Evolutionary conservation across 768 basidiomycete genomes (phyloP).

Genomic region (Leccinellum rugosiceps): DNA sequence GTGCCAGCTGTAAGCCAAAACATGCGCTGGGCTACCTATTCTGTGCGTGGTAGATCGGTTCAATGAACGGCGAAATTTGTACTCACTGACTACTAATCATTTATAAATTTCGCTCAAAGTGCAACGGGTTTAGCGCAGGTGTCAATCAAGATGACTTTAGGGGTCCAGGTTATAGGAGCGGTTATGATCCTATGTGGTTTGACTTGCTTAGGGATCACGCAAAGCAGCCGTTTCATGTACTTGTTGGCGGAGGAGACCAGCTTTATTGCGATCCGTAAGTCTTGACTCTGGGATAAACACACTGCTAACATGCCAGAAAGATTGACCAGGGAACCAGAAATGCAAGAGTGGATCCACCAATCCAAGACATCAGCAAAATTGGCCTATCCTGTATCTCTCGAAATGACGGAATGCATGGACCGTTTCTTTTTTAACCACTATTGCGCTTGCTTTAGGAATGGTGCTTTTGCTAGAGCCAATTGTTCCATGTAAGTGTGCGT

Average conservation of each 20-base stretch:
- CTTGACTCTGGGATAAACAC: background rate
- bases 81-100: background rate
- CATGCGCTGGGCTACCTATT: constrained; percentile 89
- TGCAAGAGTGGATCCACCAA: constrained; percentile 79
- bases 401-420: constrained; percentile 75
- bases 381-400: constrained; percentile 56
- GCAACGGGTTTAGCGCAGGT: constrained; percentile 87
- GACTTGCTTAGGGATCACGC: constrained; percentile 86
- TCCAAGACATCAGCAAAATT: constrained; percentile 59
- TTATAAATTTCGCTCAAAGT: constrained; percentile 39
- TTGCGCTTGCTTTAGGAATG: constrained; percentile 79
- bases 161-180: constrained; percentile 73
- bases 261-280: constrained; percentile 79
- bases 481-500: constrained; percentile 68
- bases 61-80: background rate
- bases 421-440: constrained; percentile 91
- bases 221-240: constrained; percentile 78
- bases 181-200: constrained; percentile 91
- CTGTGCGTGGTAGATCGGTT: constrained; percentile 44
- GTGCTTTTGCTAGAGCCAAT: constrained; percentile 89
- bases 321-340: constrained; percentile 81
- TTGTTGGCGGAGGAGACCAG: constrained; percentile 94
- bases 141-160: constrained; percentile 87
- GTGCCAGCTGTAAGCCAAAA: constrained; percentile 81
- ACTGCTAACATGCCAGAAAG: constrained; percentile 32